Base-by-base conservation (phyloP, 352 stramenopile species). In the Globisporangium middletonii region DNA sequence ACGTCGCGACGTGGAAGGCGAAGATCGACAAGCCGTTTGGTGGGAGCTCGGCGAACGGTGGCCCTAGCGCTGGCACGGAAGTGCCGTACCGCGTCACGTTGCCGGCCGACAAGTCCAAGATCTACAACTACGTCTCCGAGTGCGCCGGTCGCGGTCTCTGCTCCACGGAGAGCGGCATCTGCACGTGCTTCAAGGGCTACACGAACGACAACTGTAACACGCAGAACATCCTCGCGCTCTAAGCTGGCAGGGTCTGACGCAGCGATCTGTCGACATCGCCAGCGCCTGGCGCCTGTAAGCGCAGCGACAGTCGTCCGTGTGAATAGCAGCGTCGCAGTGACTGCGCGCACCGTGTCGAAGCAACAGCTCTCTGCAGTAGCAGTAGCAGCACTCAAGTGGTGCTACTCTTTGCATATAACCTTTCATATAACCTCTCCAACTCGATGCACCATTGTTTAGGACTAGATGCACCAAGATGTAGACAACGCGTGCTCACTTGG, bases 181-280 rank as follows among this genome's bases (percentile, higher is more conserved):
- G 88, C 69, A 62, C 67, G 16, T 96, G 88, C 68, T 96, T 95
- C 72, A 90, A 87, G 63, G 88, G 88, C 55, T 96, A 96, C 81
- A 92, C 84, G 11, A 86, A 89, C 66, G 82, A 91, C 70, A 89
- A 89, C 37, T 92, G 82, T 64, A 72, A 92, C 65, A 85, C 73
- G n/a, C 82, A 92, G 63, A 92, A 88, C 71, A 86, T 89, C 55
- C 55, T 92, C 42, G 82, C 82, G 41, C 61, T 92, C 37, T 89
- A 86, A 62, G 13, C 11, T 44, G 3, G n/a, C 26, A 37, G 45
- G 15, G 11, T 18, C 37, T 30, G 27, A 4, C 15, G 26, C 52
- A 12, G 38, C 13, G 42, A 12, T n/a, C 2, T 44, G 33, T 38
- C 33, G 33, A 9, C 33, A 11, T 9, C 33, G 7, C 33, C 30